Evolutionary conservation across 1,139 yeast species (phyloP), one percentile per base, ranked within the genome.

Genomic region (Nakaseomyces kungkrabaensis): DNA sequence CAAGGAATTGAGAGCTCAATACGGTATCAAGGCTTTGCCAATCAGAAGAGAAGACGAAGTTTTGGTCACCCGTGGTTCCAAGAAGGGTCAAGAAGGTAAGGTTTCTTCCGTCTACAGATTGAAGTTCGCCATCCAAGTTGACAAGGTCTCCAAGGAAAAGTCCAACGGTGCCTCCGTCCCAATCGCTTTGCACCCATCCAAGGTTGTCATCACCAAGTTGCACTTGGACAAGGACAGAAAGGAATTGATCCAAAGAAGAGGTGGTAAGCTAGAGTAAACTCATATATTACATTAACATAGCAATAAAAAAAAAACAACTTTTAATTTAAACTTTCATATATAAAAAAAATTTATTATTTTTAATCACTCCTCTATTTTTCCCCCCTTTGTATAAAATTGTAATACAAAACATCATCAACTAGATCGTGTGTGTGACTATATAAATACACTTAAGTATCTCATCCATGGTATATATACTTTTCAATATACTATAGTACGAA

Each of bases 71-170:
- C 92, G 99, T 79, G 99, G 99, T 72, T 86, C 98, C 71, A 86
- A 87, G 86, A 94, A 92, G 83, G 98, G 97, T 74, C 90, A 92
- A 70, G 98, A 92, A 81, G 99, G 98, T 77, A 88, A 89, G 80
- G 83, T 94, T 73, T 79, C 92, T 68, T 85, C 96, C 63, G 98
- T 92, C 67, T 94, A 94, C 96, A 92, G 99, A 86, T 86, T 92
- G 78, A 94, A 92, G 78, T 94, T 80, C 73, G 83, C 96, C 68
- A 80, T 94, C 66, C 97, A 90, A 78, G 85, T 94, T 70, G 98
- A 90, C 81, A 92, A 92, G 81, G 81, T 94, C 74, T 82, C 92
- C 79, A 87, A 85, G 79, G 97, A 92, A 78, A 94, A 92, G 82
- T 88, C 96, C 68, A 87, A 84, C 80, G 98, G 97, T 78, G 95